Base-by-base conservation (phyloP, 768 basidiomycete species). In the Tylopilus vinaceipallidus region DNA sequence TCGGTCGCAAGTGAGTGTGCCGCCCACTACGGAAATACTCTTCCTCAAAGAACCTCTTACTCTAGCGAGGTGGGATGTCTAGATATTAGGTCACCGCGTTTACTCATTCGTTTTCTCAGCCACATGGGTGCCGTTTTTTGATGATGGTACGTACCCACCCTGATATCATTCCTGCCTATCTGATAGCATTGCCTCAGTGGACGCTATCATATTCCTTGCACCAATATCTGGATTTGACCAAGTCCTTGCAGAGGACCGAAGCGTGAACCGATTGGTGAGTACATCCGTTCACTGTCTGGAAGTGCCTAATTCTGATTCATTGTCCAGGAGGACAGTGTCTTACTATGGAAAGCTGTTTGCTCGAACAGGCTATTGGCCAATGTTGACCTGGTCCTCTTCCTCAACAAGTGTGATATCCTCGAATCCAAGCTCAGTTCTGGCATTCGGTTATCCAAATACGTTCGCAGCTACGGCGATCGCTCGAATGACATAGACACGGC, bases 371-470 rank as follows among this genome's bases (percentile, higher is more conserved):
- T 91, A 22, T 75, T 91, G 5, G 80, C 79, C 37, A 73, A 78
- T 38, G 86, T 89, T 26, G 84, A 87, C 55, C 72, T 90, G 29
- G 84, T 91, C 52, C 73, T 91, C 39, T 91, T 91, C 72, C 72
- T 91, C 45, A 91, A 91, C 71, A 91, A 91, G 64, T 84, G 84
- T 51, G 88, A 90, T 59, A 85, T 90, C 51, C 69, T 91, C 46
- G 79, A 78, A 52, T 58, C 73, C 38, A 90, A 90, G 59, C 77
- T 90, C 11, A 68, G 71, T 17, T 74, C 84, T 1, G 88, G 88
- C 26, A 75, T 86, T 49, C 75, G 75, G 51, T 69, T 90, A 26
- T 68, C 75, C 29, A 82, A 84, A 61, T 86, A 84, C 57, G 86
- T 90, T 26, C 78, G 84, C 40, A 86, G 83, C 40, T 90, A 84